A percentile compares a stretch with the other conserved stretches of the same genome.
Evolutionary conservation across 2,329 filamentous ascomycete genomes (phyloP).

Genomic region (Onygena corvina): DNA sequence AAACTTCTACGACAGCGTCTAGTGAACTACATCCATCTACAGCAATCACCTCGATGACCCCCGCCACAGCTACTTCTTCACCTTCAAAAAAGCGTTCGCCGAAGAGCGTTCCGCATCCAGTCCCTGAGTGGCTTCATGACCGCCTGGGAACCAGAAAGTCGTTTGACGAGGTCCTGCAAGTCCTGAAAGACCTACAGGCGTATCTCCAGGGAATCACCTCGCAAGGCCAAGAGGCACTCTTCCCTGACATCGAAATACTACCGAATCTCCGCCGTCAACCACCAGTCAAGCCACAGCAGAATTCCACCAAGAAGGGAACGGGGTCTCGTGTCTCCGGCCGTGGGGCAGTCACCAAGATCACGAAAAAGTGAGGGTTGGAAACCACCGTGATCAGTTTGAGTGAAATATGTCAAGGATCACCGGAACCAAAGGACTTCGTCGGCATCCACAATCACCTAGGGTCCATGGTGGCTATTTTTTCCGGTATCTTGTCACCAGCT

Average conservation of each 20-base stretch:
- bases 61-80: neutral
- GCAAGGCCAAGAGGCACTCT: constrained; percentile 17
- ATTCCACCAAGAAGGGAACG: neutral
- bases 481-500: neutral
- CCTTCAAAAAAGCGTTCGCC: constrained; percentile 18
- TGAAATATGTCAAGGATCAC: too few species aligned
- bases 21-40: neutral
- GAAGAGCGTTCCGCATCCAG: constrained; percentile 22
- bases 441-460: too few species aligned
- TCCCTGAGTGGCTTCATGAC: constrained; percentile 25
- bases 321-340: neutral
- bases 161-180: constrained; percentile 22
- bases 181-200: constrained; percentile 20
- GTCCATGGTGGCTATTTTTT: too few species aligned
- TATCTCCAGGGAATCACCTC: constrained; percentile 17
- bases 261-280: constrained; percentile 22
- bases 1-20: neutral
- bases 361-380: neutral
- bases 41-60: neutral
- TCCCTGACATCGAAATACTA: constrained; percentile 33
- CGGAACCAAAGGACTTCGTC: too few species aligned
- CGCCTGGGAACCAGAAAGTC: constrained; percentile 20
- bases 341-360: constrained; percentile 6
- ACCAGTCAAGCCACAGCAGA: neutral
- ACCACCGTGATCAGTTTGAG: neutral